phyloP scores from a whole-genome alignment of 78 protist species.

The Kipferlia bialata region DNA sequence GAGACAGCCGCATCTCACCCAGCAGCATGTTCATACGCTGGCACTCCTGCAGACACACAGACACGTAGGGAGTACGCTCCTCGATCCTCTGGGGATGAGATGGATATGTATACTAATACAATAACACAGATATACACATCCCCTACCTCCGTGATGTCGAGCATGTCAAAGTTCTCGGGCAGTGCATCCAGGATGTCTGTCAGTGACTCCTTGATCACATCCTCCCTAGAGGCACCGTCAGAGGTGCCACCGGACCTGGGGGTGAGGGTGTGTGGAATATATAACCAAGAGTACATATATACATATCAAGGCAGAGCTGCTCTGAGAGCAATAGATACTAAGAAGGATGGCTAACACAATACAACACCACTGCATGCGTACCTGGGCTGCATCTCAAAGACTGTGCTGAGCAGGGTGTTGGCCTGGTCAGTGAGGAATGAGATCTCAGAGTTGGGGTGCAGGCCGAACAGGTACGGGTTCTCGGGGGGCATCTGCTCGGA shows the following conservation, averaged over 20 bases:
- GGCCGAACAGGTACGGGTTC: conserved; percentile 59
- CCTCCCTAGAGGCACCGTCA: no score
- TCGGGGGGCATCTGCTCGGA: conserved; percentile 50
- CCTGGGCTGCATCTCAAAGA: conserved; percentile 49
- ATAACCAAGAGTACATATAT: no score
- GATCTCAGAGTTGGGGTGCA: conserved; percentile 77
- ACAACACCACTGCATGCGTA: conserved; percentile 25
- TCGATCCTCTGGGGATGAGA: conserved; percentile 26
- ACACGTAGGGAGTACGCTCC: conserved; percentile 27
- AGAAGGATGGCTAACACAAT: conserved; percentile 1
- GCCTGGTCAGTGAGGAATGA: conserved; percentile 46
- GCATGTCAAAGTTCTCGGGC: conserved; percentile 29
- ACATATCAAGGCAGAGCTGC: no score
- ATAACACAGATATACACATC: not conserved
- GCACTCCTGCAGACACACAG: conserved; percentile 57
- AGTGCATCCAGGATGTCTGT: conserved; percentile 25
- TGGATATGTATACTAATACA: no score
- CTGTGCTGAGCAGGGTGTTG: conserved; percentile 34
- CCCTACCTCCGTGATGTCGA: not conserved
- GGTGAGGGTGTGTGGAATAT: not conserved
- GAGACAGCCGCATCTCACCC: conserved; percentile 34
- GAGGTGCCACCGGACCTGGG: not conserved
- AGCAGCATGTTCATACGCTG: conserved; percentile 51
- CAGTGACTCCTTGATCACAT: not conserved
- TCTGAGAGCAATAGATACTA: no score